Percentiles rank a stretch among this genome's conserved stretches.
These are phyloP conservation scores for Ophiocordyceps robertsii DNA, from an alignment of 2,329 filamentous ascomycete species.

Conservation along the genomic window DNA sequence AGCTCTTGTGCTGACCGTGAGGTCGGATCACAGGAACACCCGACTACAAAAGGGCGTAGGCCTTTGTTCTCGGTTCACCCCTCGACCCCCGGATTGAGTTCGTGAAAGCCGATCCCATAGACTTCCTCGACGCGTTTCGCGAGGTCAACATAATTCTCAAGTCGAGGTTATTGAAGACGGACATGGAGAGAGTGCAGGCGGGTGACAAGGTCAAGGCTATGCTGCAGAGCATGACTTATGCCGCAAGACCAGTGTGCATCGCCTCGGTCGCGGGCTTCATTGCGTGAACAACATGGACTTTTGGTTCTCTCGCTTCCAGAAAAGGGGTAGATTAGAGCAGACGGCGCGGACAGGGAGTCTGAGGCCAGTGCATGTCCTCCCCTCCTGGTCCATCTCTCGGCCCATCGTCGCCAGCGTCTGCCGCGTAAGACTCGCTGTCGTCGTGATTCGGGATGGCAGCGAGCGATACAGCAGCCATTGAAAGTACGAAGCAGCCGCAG, in stretches of 20 bases:
- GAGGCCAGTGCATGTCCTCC: background rate
- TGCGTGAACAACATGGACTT: background rate
- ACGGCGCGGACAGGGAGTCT: background rate
- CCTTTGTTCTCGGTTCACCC: no score
- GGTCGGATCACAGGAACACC: no score
- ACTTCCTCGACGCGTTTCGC: background rate
- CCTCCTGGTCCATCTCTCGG: background rate
- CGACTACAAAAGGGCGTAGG: no score
- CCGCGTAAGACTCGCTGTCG: background rate
- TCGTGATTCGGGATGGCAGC: background rate
- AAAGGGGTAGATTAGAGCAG: background rate
- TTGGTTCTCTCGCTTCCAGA: background rate
- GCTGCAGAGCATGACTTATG: background rate
- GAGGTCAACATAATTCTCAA: background rate
- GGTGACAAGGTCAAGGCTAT: background rate
- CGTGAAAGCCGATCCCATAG: no score
- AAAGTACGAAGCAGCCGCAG: background rate
- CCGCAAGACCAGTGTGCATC: background rate
- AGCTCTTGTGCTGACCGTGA: no score
- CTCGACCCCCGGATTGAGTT: no score
- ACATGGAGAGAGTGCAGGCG: background rate
- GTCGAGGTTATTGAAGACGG: background rate
- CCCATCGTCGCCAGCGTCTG: background rate
- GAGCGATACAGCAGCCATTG: background rate
- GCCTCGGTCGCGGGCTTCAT: background rate